These are phyloP conservation scores for Bruguiera sexangula DNA, from an alignment of 345 rosid species.

Conservation along the genomic window DNA sequence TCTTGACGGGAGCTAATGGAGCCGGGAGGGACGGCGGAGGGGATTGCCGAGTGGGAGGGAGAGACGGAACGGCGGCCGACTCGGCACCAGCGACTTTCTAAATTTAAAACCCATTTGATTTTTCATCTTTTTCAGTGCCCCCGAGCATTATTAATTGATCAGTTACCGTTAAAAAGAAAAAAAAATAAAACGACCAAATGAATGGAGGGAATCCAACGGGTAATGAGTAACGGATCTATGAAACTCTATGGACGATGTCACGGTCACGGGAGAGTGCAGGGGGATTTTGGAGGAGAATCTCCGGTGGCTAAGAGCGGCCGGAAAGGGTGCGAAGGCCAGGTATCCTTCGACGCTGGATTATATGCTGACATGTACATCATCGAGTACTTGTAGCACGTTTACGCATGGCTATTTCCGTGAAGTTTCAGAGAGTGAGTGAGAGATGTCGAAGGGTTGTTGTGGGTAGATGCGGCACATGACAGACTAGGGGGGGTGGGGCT, in stretches of 20 bases:
- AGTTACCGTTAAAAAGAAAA: neutral
- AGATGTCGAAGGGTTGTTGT: too few relatives aligned
- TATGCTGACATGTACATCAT: neutral
- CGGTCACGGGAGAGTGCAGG: too few relatives aligned
- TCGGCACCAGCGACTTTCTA: too few relatives aligned
- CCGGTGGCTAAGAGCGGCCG: too few relatives aligned
- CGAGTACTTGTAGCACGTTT: neutral
- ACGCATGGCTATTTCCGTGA: neutral
- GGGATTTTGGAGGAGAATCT: too few relatives aligned
- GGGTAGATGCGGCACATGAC: too few relatives aligned
- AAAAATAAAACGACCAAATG: too few relatives aligned
- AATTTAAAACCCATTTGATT: neutral
- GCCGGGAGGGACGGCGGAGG: neutral
- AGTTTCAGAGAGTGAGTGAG: too few relatives aligned
- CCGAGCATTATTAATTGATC: neutral
- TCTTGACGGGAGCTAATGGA: neutral
- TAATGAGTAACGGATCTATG: too few relatives aligned
- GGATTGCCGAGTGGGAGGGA: neutral
- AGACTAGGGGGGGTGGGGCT: too few relatives aligned
- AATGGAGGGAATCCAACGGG: neutral
- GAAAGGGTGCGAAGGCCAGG: too few relatives aligned
- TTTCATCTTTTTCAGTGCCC: conserved; percentile 3
- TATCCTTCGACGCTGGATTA: neutral
- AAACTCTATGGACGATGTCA: too few relatives aligned
- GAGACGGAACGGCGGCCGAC: neutral